Conservation (phyloP, 2,329 filamentous ascomycete genomes). For the Colletotrichum orchidophilum region DNA sequence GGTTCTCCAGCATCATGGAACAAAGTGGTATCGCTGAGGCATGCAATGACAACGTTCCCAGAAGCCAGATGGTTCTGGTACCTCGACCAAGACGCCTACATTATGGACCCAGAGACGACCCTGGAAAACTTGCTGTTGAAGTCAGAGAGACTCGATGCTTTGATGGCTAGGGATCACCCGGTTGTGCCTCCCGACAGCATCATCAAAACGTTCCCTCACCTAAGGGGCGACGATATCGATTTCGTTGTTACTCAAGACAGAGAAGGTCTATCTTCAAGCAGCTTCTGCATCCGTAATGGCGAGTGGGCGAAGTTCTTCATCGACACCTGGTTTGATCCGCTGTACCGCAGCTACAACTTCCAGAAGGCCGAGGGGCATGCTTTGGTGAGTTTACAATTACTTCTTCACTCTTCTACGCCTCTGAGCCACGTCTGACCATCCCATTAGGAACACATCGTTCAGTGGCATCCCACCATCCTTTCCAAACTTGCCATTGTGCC, state of each 20-base stretch:
- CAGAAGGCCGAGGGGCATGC: conserved; percentile 94
- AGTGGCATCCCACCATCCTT: conserved; percentile 97
- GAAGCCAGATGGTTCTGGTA: conserved; percentile 86
- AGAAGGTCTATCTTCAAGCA: conserved; percentile 79
- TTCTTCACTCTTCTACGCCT: neutral
- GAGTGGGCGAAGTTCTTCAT: conserved; percentile 94
- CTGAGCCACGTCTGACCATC: neutral
- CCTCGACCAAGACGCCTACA: conserved; percentile 83
- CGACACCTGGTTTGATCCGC: conserved; percentile 94
- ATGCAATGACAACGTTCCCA: conserved; percentile 84
- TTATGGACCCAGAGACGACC: conserved; percentile 81
- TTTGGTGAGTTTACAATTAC: conserved; percentile 69
- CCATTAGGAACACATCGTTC: conserved; percentile 81
- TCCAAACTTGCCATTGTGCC: conserved; percentile 91
- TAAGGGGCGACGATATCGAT: conserved; percentile 81
- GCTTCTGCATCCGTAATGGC: conserved; percentile 82
- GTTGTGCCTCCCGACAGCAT: conserved; percentile 96
- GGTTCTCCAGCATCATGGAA: conserved; percentile 73
- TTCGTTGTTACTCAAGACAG: conserved; percentile 87
- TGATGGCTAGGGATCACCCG: conserved; percentile 87
- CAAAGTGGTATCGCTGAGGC: conserved; percentile 84
- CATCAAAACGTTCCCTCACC: conserved; percentile 89
- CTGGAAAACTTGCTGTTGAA: conserved; percentile 78
- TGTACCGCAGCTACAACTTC: conserved; percentile 95
- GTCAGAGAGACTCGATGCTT: conserved; percentile 70